phyloP scores from a whole-genome alignment of 2,329 filamentous ascomycete species.

The Fusarium setosum region DNA sequence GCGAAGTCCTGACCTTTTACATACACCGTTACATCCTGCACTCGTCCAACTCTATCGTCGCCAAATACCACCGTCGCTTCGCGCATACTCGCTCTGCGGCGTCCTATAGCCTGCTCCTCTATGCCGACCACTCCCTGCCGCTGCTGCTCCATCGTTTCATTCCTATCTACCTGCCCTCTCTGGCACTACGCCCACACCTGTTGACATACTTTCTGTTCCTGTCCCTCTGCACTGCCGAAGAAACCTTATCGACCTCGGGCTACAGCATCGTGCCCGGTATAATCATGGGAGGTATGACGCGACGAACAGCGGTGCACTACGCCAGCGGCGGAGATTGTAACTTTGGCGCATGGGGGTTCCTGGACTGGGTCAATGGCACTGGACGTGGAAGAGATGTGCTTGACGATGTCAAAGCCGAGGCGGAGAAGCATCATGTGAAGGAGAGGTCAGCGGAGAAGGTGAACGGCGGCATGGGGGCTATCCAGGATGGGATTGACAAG shows the following conservation, averaged over 20 bases:
- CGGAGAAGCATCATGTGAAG: constrained; percentile 65
- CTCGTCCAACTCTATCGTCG: constrained; percentile 49
- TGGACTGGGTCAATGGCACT: constrained; percentile 72
- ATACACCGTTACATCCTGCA: constrained; percentile 81
- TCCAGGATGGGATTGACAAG: constrained; percentile 49
- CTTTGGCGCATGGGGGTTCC: constrained; percentile 69
- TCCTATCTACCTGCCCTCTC: constrained; percentile 73
- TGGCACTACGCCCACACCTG: constrained; percentile 75
- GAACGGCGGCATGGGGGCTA: constrained; percentile 45
- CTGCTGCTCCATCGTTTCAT: constrained; percentile 72
- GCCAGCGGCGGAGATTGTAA: constrained; percentile 67
- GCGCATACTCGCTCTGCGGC: constrained; percentile 66
- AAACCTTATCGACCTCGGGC: constrained; percentile 74
- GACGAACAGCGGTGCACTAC: constrained; percentile 63
- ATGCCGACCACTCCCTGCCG: constrained; percentile 75
- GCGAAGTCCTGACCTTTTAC: constrained; percentile 75
- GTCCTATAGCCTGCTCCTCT: constrained; percentile 70
- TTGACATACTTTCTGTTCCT: constrained; percentile 78
- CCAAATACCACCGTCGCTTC: constrained; percentile 56
- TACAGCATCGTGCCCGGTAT: constrained; percentile 70
- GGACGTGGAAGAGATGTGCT: constrained; percentile 62
- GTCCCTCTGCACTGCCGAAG: constrained; percentile 72
- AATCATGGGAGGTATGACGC: constrained; percentile 62
- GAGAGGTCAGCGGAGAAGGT: constrained; percentile 51
- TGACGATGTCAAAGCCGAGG: constrained; percentile 66